phyloP scores from a whole-genome alignment of 192 early-diverging fungal genomes.

The Coemansia erecta region DNA sequence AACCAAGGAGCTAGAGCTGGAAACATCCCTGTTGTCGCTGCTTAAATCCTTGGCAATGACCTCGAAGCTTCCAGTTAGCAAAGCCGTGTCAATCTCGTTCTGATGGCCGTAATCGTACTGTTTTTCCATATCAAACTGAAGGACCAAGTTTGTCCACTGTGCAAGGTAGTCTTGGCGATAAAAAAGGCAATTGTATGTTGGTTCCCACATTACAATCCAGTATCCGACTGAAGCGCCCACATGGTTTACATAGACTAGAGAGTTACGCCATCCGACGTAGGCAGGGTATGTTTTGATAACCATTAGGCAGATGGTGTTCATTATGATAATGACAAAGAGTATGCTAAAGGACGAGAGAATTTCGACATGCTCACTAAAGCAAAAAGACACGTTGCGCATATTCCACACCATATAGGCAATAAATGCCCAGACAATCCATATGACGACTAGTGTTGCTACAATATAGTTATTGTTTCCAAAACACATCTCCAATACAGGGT shows the following conservation, averaged over 20 bases:
- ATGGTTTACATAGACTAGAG: constrained; percentile 16
- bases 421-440: constrained; percentile 9
- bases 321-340: background rate
- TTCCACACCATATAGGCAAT: constrained; percentile 11
- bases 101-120: background rate
- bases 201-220: constrained; percentile 23
- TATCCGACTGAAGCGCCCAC: constrained; percentile 1
- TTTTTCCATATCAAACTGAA: background rate
- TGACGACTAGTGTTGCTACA: background rate
- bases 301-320: constrained; percentile 14
- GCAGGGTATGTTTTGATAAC: constrained; percentile 7
- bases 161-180: constrained; percentile 11
- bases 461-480: constrained; percentile 5
- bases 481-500: constrained; percentile 13
- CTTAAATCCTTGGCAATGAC: too few relatives aligned
- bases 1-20: too few relatives aligned
- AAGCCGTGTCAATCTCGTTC: background rate
- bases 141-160: background rate
- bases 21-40: too few relatives aligned
- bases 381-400: constrained; percentile 14
- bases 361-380: constrained; percentile 13
- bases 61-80: too few relatives aligned
- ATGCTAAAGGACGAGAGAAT: constrained; percentile 5
- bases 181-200: constrained; percentile 8
- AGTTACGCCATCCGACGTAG: constrained; percentile 9